Evolutionary conservation across 345 rosid genomes (phyloP).

Genomic region (Hibiscus trionum): DNA sequence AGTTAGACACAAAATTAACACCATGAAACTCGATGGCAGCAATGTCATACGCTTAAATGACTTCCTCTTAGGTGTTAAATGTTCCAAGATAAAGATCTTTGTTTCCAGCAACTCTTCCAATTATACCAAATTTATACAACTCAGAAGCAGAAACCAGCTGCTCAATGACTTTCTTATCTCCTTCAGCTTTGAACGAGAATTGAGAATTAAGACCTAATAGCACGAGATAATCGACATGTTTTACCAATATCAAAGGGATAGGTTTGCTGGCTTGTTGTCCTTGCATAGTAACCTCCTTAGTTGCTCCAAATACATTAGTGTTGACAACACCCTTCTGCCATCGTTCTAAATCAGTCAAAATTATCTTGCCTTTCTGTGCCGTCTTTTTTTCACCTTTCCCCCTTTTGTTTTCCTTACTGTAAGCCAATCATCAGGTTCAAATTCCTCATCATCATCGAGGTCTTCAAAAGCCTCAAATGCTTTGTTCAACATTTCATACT

Average conservation of each 20-base stretch:
- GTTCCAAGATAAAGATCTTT: conserved; percentile 79
- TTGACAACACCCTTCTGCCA: conserved; percentile 64
- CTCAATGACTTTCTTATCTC: conserved; percentile 60
- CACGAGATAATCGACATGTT: conserved; percentile 75
- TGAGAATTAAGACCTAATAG: conserved; percentile 62
- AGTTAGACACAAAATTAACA: background rate
- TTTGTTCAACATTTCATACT: too few relatives aligned
- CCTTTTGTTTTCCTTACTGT: conserved; percentile 26
- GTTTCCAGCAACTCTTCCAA: conserved; percentile 75
- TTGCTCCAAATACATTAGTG: conserved; percentile 57
- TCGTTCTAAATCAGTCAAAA: conserved; percentile 83
- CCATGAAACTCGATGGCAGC: conserved; percentile 56
- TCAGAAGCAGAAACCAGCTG: conserved; percentile 51
- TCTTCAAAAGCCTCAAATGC: too few relatives aligned
- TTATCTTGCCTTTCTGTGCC: conserved; percentile 79
- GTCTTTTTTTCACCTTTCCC: conserved; percentile 81
- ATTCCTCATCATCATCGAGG: too few relatives aligned
- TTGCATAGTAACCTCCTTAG: conserved; percentile 64
- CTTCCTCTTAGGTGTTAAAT: conserved; percentile 80
- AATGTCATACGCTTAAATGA: conserved; percentile 65
- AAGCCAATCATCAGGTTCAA: too few relatives aligned
- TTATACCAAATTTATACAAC: background rate
- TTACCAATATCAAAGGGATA: conserved; percentile 56
- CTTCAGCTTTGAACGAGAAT: conserved; percentile 70
- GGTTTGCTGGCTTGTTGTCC: conserved; percentile 59